Percentiles rank a stretch among this genome's conserved stretches.
These are phyloP conservation scores for Pyricularia pennisetigena DNA, from an alignment of 2,329 filamentous ascomycete genomes.

Conservation along the genomic window DNA sequence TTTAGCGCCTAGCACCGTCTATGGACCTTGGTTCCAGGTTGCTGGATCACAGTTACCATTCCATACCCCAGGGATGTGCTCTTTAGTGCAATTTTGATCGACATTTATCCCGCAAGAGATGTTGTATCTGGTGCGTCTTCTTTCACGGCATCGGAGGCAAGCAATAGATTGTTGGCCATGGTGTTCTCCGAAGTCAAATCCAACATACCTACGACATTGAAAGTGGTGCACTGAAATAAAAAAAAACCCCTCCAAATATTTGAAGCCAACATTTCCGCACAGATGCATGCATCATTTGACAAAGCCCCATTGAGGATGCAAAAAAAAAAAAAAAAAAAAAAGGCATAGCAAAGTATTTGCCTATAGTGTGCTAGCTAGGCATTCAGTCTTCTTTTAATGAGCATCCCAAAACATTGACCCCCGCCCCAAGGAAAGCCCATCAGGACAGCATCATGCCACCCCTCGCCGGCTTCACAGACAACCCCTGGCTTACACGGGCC, in stretches of 20 bases:
- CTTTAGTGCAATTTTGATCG: background rate
- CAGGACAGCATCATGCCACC: constrained; percentile 20
- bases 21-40: background rate
- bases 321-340: background rate
- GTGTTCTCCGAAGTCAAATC: background rate
- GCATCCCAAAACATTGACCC: too few species aligned
- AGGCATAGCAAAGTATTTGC: too few species aligned
- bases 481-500: constrained; percentile 22
- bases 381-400: too few species aligned
- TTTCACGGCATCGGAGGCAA: background rate
- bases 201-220: background rate
- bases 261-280: background rate
- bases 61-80: background rate
- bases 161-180: background rate
- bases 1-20: background rate
- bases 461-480: constrained; percentile 29
- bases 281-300: background rate
- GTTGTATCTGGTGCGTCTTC: background rate
- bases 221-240: background rate
- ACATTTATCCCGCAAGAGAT: background rate
- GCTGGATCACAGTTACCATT: background rate
- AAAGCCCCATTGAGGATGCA: background rate
- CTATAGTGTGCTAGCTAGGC: too few species aligned
- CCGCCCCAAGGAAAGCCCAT: background rate
- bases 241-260: background rate